phyloP scores from a whole-genome alignment of 495 filamentous ascomycete species.

The Pseudoneurospora amorphoporcata region DNA sequence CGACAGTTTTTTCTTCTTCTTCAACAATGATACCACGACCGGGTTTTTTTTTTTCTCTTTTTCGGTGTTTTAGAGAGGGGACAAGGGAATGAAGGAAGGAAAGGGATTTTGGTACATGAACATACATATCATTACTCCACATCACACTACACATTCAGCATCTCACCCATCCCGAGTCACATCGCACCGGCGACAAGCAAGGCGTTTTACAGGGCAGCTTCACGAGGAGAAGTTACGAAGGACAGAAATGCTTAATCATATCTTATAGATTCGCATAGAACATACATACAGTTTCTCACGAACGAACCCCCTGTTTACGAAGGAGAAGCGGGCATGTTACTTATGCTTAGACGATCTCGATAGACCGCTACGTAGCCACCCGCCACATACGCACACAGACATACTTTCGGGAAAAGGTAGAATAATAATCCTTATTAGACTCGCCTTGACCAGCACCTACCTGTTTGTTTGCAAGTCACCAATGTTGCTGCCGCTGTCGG shows the following conservation, averaged over 20 bases:
- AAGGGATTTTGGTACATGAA: not conserved
- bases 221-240: not conserved
- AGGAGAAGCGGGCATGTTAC: not conserved
- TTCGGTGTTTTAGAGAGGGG: constrained; percentile 1
- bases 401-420: not conserved
- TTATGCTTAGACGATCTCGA: not conserved
- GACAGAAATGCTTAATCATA: not conserved
- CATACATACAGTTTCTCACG: not conserved
- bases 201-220: not conserved
- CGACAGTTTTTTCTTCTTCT: not conserved
- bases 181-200: not conserved
- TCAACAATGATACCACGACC: not conserved
- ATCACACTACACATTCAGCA: not conserved
- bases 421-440: not conserved
- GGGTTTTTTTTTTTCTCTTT: not conserved
- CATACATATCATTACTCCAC: not conserved
- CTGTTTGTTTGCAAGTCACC: not conserved
- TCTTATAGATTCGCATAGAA: not conserved
- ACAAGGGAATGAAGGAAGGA: not conserved
- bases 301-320: not conserved
- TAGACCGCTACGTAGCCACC: not conserved
- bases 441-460: not conserved
- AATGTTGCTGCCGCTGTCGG: not conserved
- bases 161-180: not conserved
- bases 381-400: not conserved